Evolutionary conservation across 2,329 filamentous ascomycete genomes (phyloP), one percentile per base, ranked within the genome.

Genomic region (Sporothrix euskadiensis): DNA sequence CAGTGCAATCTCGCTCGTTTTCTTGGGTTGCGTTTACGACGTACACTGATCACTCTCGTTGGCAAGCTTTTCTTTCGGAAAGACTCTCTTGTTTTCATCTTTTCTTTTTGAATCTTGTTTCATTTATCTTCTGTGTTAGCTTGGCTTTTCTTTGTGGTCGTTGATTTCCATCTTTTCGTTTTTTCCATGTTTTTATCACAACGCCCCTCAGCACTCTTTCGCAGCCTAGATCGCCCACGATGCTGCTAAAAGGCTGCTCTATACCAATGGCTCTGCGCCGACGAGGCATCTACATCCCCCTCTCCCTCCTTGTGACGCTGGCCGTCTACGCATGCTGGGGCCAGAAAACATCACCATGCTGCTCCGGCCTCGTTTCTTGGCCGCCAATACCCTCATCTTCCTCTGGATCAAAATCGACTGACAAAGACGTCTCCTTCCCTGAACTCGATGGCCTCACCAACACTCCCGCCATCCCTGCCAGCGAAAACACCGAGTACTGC

Each of bases 401-500:
- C 10, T 59, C 56, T 12, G 14, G 26, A 6, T 59, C 26, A 12
- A 6, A 12, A 12, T 19, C 4, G 22, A 4, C 7, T 6, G 22
- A 3, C 14, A 12, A 32, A 12, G 30, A 52, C 49, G 30, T 73
- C 69, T 26, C 32, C 52, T n/a, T 74, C 19, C 57, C 68, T 1
- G 59, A 73, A 35, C 72, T 73, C 26, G 47, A 19, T 26, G 44
- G 49, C 6, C 26, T 39, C 4, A 12, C 61, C 2, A 10, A 12
- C 0, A 26, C 44, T 14, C 16, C 39, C 47, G 19, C 10, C 26
- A 32, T 32, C 9, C 16, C 26, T 19, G 32, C 3, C 26, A 32
- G 61, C 7, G 61, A 57, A 10, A 39, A 61, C 19, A 69, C 65
- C 59, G 72, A 63, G 16, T 75, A 59, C 41, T 75, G 74, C 56